Conservation (phyloP, 2,329 filamentous ascomycete genomes). For the Beauveria sp. region DNA sequence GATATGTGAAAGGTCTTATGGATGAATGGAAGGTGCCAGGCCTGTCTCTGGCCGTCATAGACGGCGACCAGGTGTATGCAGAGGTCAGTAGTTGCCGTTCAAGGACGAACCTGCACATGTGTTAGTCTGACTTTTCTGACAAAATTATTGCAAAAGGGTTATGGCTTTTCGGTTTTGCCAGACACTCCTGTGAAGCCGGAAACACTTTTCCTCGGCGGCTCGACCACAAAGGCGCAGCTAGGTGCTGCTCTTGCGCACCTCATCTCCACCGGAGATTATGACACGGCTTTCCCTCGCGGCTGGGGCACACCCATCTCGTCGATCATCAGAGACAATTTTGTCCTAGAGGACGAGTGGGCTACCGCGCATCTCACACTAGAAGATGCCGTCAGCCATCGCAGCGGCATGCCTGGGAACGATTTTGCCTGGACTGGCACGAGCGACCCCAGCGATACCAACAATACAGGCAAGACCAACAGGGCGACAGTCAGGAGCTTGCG, state of each 20-base stretch:
- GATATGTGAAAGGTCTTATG: constrained; percentile 13
- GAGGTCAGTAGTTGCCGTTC: constrained; percentile 14
- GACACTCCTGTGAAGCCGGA: neutral
- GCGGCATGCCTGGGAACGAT: constrained; percentile 23
- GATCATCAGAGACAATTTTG: constrained; percentile 45
- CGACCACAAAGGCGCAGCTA: neutral
- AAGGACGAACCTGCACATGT: neutral
- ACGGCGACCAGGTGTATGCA: constrained; percentile 18
- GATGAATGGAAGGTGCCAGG: constrained; percentile 22
- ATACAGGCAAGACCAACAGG: neutral
- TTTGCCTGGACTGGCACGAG: neutral
- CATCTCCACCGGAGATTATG: neutral
- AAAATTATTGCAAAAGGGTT: neutral
- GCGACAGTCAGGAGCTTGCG: constrained; percentile 22
- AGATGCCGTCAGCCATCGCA: constrained; percentile 45
- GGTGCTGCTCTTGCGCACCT: neutral
- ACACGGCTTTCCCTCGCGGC: constrained; percentile 14
- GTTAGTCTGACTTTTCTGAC: neutral
- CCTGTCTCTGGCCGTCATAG: constrained; percentile 21
- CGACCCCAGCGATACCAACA: neutral
- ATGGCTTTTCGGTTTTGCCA: neutral
- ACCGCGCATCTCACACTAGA: constrained; percentile 44
- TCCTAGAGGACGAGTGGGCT: constrained; percentile 36
- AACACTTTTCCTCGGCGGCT: neutral
- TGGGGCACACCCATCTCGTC: constrained; percentile 40